Evolutionary conservation across 495 filamentous ascomycete genomes (phyloP).

Genomic region (Platismatia glauca): DNA sequence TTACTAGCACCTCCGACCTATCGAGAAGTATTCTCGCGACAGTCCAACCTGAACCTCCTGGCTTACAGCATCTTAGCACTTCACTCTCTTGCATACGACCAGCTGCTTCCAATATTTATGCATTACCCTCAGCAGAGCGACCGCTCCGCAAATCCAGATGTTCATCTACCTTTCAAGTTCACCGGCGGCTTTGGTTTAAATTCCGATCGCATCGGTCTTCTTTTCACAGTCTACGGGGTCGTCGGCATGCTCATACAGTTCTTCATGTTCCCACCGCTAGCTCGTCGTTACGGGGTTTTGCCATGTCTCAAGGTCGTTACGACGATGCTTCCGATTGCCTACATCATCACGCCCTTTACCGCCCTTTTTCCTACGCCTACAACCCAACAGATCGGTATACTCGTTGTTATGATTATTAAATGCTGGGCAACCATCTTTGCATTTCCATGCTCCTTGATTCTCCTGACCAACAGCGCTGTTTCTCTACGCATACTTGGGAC

Average conservation of each 20-base stretch:
- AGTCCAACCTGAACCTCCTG: slow-evolving; percentile 67
- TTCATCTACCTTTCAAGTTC: slow-evolving; percentile 67
- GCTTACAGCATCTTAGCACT: slow-evolving; percentile 68
- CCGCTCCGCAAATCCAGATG: slow-evolving; percentile 45
- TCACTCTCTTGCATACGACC: slow-evolving; percentile 71
- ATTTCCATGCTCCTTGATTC: slow-evolving; percentile 81
- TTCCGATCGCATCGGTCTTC: slow-evolving; percentile 63
- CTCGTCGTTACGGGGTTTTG: slow-evolving; percentile 60
- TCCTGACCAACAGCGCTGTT: slow-evolving; percentile 77
- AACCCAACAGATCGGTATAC: slow-evolving; percentile 33
- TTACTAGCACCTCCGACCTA: slow-evolving; percentile 39
- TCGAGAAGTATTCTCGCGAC: slow-evolving; percentile 59
- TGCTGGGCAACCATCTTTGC: slow-evolving; percentile 64
- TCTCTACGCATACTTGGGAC: slow-evolving; percentile 72
- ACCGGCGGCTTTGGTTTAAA: slow-evolving; percentile 64
- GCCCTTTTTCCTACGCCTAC: slow-evolving; percentile 35
- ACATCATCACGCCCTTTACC: slow-evolving; percentile 65
- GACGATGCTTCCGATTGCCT: slow-evolving; percentile 59
- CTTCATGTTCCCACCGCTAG: slow-evolving; percentile 62
- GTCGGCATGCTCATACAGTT: slow-evolving; percentile 69
- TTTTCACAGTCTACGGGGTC: slow-evolving; percentile 68
- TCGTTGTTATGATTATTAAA: slow-evolving; percentile 57
- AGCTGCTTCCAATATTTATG: slow-evolving; percentile 72
- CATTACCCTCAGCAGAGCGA: slow-evolving; percentile 54
- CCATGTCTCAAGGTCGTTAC: slow-evolving; percentile 53